Evolutionary conservation across 2,329 filamentous ascomycete species (phyloP), one percentile per base, ranked within the genome.

Genomic region (Penicillium sp.): DNA sequence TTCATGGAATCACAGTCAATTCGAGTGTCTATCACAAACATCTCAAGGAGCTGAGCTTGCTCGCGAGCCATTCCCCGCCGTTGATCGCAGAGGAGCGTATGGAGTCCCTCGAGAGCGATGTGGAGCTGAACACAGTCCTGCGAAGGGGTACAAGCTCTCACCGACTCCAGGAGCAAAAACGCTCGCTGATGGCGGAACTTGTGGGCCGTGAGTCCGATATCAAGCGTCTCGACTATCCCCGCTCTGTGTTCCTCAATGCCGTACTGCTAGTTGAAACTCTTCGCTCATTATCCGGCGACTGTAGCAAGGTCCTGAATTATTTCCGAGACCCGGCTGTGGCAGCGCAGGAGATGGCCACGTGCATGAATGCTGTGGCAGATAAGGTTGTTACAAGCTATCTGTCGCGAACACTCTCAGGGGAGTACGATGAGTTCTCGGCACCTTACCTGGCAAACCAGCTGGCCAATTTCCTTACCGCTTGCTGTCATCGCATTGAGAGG

Each of bases 51-150:
- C 76, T 99, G 18, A 83, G 87, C 25, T 76, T 88, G 33, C 84
- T 99, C 64, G 91, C 94, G 1, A 82, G 89, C 44, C 84, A 95
- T 68, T 95, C 90, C 9, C 84, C 87, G 27, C 87, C 93, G 0
- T 73, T 98, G 46, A 86, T 98, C 29, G 83, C 90, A 2, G 89
- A 95, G 63, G 87, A 94, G 64, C 83, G 90, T 49, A 86, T 88
- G 28, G 90, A 95, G 58, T 85, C 94, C 63, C 79, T 93, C 8
- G 93, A 98, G 68, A 96, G 90, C 65, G 93, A 97, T 56, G 91
- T 99, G 47, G 93, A 98, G 63, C 79, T 98, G 36, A 97, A 98
- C 63, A 95, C 90, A 0, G 86, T 97, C 13, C 76, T 99, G 43
- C 84, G 91, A 50, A 82, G 93, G 51, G 91, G 90, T 13, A 88